Evolutionary conservation across 1,284 basidiomycete genomes (phyloP).

Genomic region (Microbotryum intermedium): DNA sequence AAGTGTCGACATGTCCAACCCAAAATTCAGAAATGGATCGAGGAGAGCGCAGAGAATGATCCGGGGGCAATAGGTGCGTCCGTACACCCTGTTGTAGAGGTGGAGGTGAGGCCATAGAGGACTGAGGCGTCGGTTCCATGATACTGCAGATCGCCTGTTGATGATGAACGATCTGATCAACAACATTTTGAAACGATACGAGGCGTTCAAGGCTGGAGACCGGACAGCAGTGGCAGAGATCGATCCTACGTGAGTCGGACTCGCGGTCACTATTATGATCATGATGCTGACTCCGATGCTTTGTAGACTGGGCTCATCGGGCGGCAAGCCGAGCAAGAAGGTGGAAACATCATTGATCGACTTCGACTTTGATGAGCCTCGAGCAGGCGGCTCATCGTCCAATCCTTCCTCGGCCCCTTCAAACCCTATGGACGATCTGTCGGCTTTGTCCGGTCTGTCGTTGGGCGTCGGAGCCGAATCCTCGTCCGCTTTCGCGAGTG

Average conservation of each 20-base stretch:
- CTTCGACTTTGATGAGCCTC: conserved; percentile 32
- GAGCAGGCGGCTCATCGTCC: neutral
- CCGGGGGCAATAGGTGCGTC: conserved; percentile 66
- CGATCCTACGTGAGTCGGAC: conserved; percentile 37
- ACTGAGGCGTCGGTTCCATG: neutral
- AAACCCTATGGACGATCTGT: conserved; percentile 30
- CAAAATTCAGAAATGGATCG: conserved; percentile 95
- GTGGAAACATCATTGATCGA: conserved; percentile 29
- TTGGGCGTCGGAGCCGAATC: conserved; percentile 16
- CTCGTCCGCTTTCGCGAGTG: neutral
- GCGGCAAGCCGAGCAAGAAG: neutral
- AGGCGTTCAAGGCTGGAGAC: conserved; percentile 85
- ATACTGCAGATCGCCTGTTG: conserved; percentile 68
- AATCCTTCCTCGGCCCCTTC: neutral
- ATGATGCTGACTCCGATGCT: neutral
- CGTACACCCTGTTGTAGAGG: neutral
- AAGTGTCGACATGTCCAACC: conserved; percentile 78
- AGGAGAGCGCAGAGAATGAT: conserved; percentile 65
- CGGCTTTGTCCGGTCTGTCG: conserved; percentile 15
- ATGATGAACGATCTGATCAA: conserved; percentile 98
- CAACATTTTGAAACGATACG: conserved; percentile 77
- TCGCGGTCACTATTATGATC: neutral
- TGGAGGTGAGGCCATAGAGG: neutral
- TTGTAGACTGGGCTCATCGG: neutral
- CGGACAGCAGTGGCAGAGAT: conserved; percentile 55